Conservation (phyloP, 75 land plant species). For the Larix kaempferi region DNA sequence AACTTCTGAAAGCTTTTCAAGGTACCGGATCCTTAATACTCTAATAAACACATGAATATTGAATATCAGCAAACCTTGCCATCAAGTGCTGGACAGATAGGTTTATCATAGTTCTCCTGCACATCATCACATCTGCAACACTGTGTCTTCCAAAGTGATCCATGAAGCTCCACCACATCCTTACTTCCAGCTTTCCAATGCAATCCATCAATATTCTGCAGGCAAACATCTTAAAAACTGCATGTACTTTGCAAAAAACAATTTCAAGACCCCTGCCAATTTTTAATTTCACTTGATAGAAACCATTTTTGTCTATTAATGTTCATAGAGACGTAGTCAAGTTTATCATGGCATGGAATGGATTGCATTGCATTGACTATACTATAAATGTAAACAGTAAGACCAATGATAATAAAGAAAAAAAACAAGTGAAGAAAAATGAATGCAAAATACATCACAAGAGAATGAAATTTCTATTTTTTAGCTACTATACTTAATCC, state of each 20-base stretch:
- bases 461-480: neutral
- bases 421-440: neutral
- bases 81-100: conserved; percentile 53
- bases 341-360: neutral
- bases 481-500: neutral
- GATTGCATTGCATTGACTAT: neutral
- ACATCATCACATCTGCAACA: conserved; percentile 39
- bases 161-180: conserved; percentile 48
- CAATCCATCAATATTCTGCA: conserved; percentile 52
- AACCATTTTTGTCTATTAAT: neutral
- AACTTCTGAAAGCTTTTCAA: neutral
- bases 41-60: neutral
- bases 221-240: neutral
- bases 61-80: conserved; percentile 29
- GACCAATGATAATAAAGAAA: neutral
- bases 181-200: conserved; percentile 41
- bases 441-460: neutral
- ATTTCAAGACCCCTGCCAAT: neutral
- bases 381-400: neutral
- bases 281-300: neutral
- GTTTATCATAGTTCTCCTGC: conserved; percentile 34
- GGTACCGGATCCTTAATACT: neutral
- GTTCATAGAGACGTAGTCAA: neutral
- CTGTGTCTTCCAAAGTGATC: conserved; percentile 53
- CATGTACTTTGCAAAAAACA: neutral